phyloP scores from a whole-genome alignment of 768 basidiomycete genomes.

The Kondoa subrosea region DNA sequence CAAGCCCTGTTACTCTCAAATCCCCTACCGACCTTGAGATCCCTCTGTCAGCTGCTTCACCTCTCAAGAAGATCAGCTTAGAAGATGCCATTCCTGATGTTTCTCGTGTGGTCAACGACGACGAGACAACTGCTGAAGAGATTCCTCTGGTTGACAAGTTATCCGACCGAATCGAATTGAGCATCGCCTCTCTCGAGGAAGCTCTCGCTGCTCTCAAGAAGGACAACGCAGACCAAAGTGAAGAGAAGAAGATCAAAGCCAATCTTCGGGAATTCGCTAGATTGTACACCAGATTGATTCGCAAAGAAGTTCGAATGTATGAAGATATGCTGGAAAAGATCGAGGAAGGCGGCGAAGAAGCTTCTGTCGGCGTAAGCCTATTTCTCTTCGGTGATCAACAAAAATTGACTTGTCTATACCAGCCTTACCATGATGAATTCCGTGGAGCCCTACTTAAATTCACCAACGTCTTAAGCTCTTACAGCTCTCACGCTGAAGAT shows the following conservation, averaged over 20 bases:
- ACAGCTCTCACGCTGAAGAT: not conserved
- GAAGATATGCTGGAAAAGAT: not conserved
- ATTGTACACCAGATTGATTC: not conserved
- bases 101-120: not conserved
- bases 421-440: not conserved
- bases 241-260: not conserved
- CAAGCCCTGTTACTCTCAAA: not conserved
- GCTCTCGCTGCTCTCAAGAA: not conserved
- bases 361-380: not conserved
- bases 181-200: not conserved
- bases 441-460: not conserved
- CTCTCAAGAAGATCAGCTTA: not conserved
- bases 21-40: not conserved
- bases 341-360: not conserved
- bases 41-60: not conserved
- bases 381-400: no score
- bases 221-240: not conserved
- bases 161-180: not conserved
- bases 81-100: not conserved
- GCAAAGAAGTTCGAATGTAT: not conserved
- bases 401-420: no score
- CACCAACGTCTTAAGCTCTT: not conserved
- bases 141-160: not conserved
- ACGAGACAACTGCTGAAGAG: not conserved
- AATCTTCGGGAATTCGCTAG: not conserved